phyloP scores from a whole-genome alignment of 2,329 filamentous ascomycete genomes.

The Cladophialophora psammophila region DNA sequence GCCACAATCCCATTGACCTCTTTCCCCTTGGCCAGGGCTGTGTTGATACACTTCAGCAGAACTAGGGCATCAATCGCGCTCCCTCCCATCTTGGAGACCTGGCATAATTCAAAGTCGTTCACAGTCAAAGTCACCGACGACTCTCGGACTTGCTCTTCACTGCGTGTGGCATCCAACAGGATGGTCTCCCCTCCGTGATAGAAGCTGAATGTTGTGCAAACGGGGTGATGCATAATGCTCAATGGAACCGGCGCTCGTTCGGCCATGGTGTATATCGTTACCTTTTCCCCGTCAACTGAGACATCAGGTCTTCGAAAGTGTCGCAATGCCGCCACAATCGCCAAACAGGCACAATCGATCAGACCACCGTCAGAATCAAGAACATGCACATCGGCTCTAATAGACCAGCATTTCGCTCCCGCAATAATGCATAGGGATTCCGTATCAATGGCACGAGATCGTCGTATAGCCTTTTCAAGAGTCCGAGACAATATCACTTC shows the following conservation, averaged over 20 bases:
- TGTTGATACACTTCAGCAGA: constrained; percentile 76
- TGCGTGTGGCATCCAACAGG: constrained; percentile 55
- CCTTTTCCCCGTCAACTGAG: constrained; percentile 79
- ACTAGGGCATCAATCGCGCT: constrained; percentile 78
- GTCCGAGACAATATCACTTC: constrained; percentile 87
- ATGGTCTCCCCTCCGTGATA: constrained; percentile 62
- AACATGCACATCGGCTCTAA: constrained; percentile 90
- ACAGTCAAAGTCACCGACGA: constrained; percentile 80
- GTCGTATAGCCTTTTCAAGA: constrained; percentile 91
- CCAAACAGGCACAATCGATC: constrained; percentile 83
- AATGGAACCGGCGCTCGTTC: constrained; percentile 91
- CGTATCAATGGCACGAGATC: constrained; percentile 90
- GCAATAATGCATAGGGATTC: constrained; percentile 95
- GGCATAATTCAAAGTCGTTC: constrained; percentile 91
- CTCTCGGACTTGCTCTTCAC: constrained; percentile 63
- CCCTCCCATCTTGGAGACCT: constrained; percentile 89
- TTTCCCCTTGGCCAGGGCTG: constrained; percentile 80
- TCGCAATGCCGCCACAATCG: constrained; percentile 83
- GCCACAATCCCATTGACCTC: constrained; percentile 78
- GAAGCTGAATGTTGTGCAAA: constrained; percentile 89
- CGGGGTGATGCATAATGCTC: constrained; percentile 88
- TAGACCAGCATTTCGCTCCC: constrained; percentile 87
- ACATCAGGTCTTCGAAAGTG: constrained; percentile 94
- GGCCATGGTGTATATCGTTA: constrained; percentile 82
- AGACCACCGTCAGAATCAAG: constrained; percentile 90